phyloP scores from a whole-genome alignment of 805 yeast genomes.

The Monosporozyma yasuniensis region DNA sequence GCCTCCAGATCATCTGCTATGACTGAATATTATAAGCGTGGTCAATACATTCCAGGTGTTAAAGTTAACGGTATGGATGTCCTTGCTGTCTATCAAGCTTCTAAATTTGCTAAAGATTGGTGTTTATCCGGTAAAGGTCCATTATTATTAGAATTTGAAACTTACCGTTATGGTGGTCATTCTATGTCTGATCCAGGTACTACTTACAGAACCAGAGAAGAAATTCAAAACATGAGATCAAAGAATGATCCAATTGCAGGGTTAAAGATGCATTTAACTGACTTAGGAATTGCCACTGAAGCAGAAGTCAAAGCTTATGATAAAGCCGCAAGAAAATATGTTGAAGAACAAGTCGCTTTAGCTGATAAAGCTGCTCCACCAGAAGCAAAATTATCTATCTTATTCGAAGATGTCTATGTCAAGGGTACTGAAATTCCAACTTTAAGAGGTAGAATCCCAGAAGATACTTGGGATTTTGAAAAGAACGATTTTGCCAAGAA shows the following conservation, averaged over 20 bases:
- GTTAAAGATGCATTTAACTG: constrained; percentile 77
- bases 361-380: constrained; percentile 95
- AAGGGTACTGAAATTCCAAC: constrained; percentile 88
- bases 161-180: constrained; percentile 99
- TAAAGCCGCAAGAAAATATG: constrained; percentile 92
- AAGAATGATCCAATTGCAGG: constrained; percentile 97
- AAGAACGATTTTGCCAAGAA: constrained; percentile 35
- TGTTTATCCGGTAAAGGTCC: constrained; percentile 91
- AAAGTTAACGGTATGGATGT: constrained; percentile 99
- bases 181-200: constrained; percentile 99
- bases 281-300: constrained; percentile 80
- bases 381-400: constrained; percentile 86
- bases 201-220: constrained; percentile 99
- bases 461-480: constrained; percentile 81
- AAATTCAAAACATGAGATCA: constrained; percentile 98
- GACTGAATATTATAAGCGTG: constrained; percentile 96
- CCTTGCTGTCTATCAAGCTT: constrained; percentile 89
- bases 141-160: constrained; percentile 89
- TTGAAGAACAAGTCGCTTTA: constrained; percentile 86
- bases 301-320: constrained; percentile 91
- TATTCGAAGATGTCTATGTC: constrained; percentile 94
- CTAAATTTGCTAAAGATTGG: constrained; percentile 97
- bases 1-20: constrained; percentile 95
- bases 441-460: constrained; percentile 93
- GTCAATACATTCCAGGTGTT: constrained; percentile 98